Evolutionary conservation across 2,329 filamentous ascomycete genomes (phyloP).

Genomic region (Scedosporium apiospermum): DNA sequence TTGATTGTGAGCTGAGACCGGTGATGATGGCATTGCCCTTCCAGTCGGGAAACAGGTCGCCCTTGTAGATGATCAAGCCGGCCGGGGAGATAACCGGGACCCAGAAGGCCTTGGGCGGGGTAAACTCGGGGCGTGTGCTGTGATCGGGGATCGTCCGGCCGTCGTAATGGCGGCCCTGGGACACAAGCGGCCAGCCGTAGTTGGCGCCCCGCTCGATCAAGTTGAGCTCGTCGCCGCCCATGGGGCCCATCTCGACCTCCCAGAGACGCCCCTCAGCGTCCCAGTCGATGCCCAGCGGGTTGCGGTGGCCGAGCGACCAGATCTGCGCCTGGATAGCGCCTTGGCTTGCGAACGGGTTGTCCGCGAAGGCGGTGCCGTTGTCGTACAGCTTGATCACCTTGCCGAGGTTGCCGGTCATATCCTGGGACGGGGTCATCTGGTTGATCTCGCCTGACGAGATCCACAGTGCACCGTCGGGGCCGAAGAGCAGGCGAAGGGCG

Average conservation of each 20-base stretch:
- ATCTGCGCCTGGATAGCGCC: slow-evolving; percentile 19
- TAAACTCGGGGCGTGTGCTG: slow-evolving; percentile 20
- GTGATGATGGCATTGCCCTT: slow-evolving; percentile 23
- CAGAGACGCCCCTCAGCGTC: slow-evolving; percentile 23
- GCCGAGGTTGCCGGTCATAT: slow-evolving; percentile 22
- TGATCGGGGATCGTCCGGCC: slow-evolving; percentile 20
- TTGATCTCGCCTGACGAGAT: slow-evolving; percentile 24
- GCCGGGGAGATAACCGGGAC: slow-evolving; percentile 23
- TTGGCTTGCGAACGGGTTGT: slow-evolving; percentile 22
- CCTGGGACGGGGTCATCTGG: slow-evolving; percentile 20
- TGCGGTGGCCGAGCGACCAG: slow-evolving; percentile 22
- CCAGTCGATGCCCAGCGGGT: slow-evolving; percentile 23
- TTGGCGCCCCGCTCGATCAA: slow-evolving; percentile 22
- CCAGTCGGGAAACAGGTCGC: slow-evolving; percentile 21
- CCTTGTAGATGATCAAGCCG: slow-evolving; percentile 24
- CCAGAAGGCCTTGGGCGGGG: slow-evolving; percentile 22
- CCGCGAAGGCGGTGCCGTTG: slow-evolving; percentile 20
- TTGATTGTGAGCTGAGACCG: slow-evolving; percentile 16
- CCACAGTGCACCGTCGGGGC: slow-evolving; percentile 18
- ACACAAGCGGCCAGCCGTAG: slow-evolving; percentile 24
- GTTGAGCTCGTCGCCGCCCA: slow-evolving; percentile 25
- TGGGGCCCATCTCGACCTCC: slow-evolving; percentile 25
- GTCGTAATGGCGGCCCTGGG: slow-evolving; percentile 21
- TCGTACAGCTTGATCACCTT: slow-evolving; percentile 23
- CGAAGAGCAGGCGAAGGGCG: slow-evolving; percentile 22